Percentiles rank a stretch among this genome's conserved stretches.
Conservation (phyloP, 31 red algal genomes). For the Asparagopsis taxiformis region DNA sequence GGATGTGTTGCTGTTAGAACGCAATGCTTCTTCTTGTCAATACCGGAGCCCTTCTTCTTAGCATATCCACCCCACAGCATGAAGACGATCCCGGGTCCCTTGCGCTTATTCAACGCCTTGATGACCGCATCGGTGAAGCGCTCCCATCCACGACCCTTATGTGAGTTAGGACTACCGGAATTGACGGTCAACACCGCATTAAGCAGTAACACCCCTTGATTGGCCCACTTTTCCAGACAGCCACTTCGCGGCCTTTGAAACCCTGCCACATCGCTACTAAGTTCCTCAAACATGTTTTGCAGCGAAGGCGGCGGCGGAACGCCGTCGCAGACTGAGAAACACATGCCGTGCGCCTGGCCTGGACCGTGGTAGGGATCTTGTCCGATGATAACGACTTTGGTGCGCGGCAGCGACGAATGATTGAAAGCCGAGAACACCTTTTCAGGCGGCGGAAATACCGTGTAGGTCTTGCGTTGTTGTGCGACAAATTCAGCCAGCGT, state of each 20-base stretch:
- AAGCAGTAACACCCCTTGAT: conserved; percentile 97
- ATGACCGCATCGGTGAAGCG: conserved; percentile 96
- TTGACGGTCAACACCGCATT: conserved; percentile 97
- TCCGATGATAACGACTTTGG: conserved; percentile 96
- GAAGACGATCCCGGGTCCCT: conserved; percentile 81
- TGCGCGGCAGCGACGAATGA: conserved; percentile 54
- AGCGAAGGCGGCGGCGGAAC: conserved; percentile 87
- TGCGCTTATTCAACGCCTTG: conserved; percentile 47
- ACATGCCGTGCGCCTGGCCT: conserved; percentile 97
- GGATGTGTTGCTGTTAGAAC: conserved; percentile 91
- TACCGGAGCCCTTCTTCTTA: conserved; percentile 84
- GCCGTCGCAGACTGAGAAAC: conserved; percentile 89
- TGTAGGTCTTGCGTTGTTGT: conserved; percentile 22
- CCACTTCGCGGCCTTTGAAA: conserved; percentile 69
- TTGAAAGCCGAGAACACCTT: conserved; percentile 80
- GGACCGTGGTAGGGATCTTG: conserved; percentile 99
- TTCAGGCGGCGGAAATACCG: conserved; percentile 71
- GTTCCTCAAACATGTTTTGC: conserved; percentile 90
- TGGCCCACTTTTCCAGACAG: conserved; percentile 91
- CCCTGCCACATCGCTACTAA: conserved; percentile 80
- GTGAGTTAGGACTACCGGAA: conserved; percentile 64
- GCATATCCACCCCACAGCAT: conserved; percentile 99
- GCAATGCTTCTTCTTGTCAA: conserved; percentile 77
- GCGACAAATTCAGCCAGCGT: conserved; percentile 53
- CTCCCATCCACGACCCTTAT: conserved; percentile 93